Evolutionary conservation across 805 yeast species (phyloP).

Genomic region (Kluyveromyces siamensis): DNA sequence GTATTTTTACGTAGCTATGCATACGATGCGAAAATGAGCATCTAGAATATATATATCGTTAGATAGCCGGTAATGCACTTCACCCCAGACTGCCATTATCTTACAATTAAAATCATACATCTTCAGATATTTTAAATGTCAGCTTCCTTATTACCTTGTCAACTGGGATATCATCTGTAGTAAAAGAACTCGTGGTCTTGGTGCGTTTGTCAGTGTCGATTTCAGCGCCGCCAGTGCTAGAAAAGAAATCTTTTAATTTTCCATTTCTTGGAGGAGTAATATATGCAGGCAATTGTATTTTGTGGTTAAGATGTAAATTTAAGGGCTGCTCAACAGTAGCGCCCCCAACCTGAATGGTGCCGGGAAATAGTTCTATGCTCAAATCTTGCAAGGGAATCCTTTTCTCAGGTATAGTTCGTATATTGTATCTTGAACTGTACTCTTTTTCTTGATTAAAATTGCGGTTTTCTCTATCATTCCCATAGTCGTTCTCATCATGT

Average conservation of each 20-base stretch:
- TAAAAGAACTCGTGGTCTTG: constrained; percentile 7
- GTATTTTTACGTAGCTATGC: not conserved
- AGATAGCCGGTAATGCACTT: no score
- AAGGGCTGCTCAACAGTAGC: constrained; percentile 7
- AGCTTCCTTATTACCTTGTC: constrained; percentile 16
- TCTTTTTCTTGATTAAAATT: not conserved
- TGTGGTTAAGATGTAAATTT: constrained; percentile 9
- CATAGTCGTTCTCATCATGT: constrained; percentile 19
- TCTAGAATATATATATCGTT: not conserved
- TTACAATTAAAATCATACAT: not conserved
- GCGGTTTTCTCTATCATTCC: constrained; percentile 12
- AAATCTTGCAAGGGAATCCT: constrained; percentile 13
- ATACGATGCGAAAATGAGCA: not conserved
- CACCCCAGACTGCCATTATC: no score
- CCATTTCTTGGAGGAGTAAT: constrained; percentile 18
- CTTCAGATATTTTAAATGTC: constrained; percentile 11
- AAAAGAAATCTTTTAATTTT: constrained; percentile 10
- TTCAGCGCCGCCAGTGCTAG: not conserved
- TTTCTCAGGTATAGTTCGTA: not conserved
- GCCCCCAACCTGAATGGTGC: constrained; percentile 12
- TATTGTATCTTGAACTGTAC: not conserved
- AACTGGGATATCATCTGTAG: constrained; percentile 15
- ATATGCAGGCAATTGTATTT: constrained; percentile 11
- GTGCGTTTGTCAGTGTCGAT: not conserved
- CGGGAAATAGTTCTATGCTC: constrained; percentile 11